Base-by-base conservation (phyloP, 768 basidiomycete species). In the Lanmaoa rubissima region DNA sequence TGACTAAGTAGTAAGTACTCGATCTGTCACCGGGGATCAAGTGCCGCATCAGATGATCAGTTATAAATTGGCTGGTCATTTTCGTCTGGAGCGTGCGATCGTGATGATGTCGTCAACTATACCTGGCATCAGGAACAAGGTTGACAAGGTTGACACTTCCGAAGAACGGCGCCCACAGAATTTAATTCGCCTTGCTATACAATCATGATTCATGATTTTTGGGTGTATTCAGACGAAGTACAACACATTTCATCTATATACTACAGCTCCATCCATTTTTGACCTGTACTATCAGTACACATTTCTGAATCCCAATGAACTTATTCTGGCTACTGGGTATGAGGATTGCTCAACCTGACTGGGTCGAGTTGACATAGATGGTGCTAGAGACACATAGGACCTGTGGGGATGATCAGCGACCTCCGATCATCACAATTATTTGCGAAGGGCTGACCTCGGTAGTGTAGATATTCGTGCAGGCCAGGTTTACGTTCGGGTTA, bases 401-500 rank as follows among this genome's bases (percentile, higher is more conserved):
- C 69, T 69, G 48, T 53, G 21, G 26, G 10, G 35, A 17, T 12
- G 16, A 31, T 62, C 14, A 62, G 57, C 38, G n/a, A 48, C 17
- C 14, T 40, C 26, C 1, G 17, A n/a, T 17, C 44, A 39, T 39
- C 43, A 28, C 14, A 12, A 39, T 17, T 1, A 42, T 14, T 14
- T 49, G 46, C 4, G 58, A 28, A 49, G 6, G 26, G 13, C 7
- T 63, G 60, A 87, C 87, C 79, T 88, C 85, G 49, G 75, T 78
- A 54, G 78, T 67, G 69, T 82, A 82, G 51, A 88, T 76, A 72
- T 85, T 85, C 35, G 67, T 68, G 72, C 84, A 86, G 8, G 36
- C 61, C 10, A 59, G 53, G 68, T 84, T 72, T 53, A 89, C 67
- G 64, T 88, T 85, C 4, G 83, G 86, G 74, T 89, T 90, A 75